phyloP scores from a whole-genome alignment of 202 grass and related monocot species.

The Bolboschoenoplectus hybrid region DNA sequence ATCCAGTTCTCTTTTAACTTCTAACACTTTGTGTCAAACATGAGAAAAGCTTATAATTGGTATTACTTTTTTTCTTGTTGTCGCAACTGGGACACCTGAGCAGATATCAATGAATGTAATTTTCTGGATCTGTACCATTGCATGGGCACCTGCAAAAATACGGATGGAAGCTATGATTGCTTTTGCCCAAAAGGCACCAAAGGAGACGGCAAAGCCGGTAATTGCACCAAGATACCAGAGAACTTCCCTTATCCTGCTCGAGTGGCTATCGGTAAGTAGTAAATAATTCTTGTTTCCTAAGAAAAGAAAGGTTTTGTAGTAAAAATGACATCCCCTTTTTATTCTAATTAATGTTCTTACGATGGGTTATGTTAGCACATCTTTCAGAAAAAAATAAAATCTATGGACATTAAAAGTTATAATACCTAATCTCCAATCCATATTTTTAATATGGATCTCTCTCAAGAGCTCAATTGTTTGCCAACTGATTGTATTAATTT shows the following conservation, averaged over 20 bases:
- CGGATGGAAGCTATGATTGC: conserved; percentile 47
- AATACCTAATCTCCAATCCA: too few species aligned
- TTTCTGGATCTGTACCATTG: conserved; percentile 35
- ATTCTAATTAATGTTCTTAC: background rate
- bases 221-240: conserved; percentile 31
- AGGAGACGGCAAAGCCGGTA: conserved; percentile 33
- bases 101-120: conserved; percentile 74
- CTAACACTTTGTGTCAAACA: too few species aligned
- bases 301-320: background rate
- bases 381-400: too few species aligned
- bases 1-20: too few species aligned
- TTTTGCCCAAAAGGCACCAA: conserved; percentile 45
- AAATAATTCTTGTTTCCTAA: background rate
- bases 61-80: background rate
- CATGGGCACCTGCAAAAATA: conserved; percentile 53
- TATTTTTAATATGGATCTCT: too few species aligned
- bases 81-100: background rate
- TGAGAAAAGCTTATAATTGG: background rate
- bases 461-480: background rate
- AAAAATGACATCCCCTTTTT: background rate
- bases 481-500: background rate
- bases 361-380: background rate
- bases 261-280: conserved; percentile 24
- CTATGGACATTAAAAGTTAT: too few species aligned
- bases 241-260: conserved; percentile 18